Base-by-base conservation (phyloP, 805 yeast species). In the Brettanomyces sp. region DNA sequence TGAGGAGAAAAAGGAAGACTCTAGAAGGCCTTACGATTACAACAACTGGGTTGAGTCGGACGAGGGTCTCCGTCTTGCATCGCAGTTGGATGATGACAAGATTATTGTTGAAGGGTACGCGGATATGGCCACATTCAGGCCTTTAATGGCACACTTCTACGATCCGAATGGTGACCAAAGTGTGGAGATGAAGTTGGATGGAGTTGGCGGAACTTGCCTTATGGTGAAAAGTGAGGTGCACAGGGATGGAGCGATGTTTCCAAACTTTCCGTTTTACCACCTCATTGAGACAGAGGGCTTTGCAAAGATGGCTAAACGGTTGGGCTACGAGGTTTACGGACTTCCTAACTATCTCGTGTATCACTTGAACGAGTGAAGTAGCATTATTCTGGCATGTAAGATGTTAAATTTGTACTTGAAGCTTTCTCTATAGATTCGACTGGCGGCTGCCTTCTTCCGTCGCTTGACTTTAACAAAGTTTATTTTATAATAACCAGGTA, bases 221-320 rank as follows among this genome's bases (percentile, higher is more conserved):
- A 64, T 93, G 67, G 99, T 93, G 30, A 88, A 91, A 61, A 95
- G 97, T 9, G 97, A 90, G 55, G 99, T 93, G 45, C 99, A 93
- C 66, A 77, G 99, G 63, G 99, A 93, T 64, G 99, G 99, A 44
- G 98, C 98, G 46, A 91, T 93, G 97, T 93, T 93, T 78, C 99
- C 99, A 14, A 86, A 95, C 43, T 93, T 93, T 78, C 93, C 99
- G 49, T 93, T 93, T 72, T 90, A 91, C 64, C 95, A 93, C 64
- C 74, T 93, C 64, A 89, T 93, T 52, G 99, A 93, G 70, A 90
- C 97, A 8, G 99, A 93, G 67, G 99, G 99, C 14, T 93, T 93
- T 66, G 97, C 93, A n/a, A 84, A 83, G 65, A 93, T 93, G 98
- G 96, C 96, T 39, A 88, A 89, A 65, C 74, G 98, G 56, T 73